Evolutionary conservation across 345 rosid species (phyloP).

Genomic region (Euclidium syriacum): DNA sequence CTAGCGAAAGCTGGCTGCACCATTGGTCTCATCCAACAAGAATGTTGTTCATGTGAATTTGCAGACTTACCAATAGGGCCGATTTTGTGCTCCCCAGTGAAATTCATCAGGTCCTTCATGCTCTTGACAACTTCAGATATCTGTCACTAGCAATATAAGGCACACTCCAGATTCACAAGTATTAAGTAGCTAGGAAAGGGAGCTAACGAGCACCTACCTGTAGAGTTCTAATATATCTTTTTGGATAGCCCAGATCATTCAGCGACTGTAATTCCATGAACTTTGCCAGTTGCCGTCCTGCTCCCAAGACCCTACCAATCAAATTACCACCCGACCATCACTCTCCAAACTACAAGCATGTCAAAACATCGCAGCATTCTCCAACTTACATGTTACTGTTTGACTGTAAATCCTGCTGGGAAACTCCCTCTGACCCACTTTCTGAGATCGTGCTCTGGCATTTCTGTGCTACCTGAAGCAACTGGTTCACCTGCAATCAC

Average conservation of each 20-base stretch:
- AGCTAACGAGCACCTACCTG: slow-evolving; percentile 73
- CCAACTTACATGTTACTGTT: slow-evolving; percentile 79
- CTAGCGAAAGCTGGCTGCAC: not conserved
- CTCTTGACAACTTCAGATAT: slow-evolving; percentile 92
- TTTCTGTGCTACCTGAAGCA: slow-evolving; percentile 84
- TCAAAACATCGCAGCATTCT: no score
- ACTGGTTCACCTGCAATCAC: slow-evolving; percentile 69
- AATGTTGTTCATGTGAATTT: not conserved
- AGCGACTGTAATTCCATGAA: slow-evolving; percentile 68
- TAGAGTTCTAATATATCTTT: slow-evolving; percentile 82
- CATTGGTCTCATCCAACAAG: not conserved
- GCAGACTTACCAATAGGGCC: slow-evolving; percentile 73
- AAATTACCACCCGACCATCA: slow-evolving; percentile 1
- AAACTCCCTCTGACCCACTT: slow-evolving; percentile 77
- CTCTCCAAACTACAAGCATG: no score
- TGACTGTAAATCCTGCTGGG: slow-evolving; percentile 80
- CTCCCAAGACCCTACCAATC: slow-evolving; percentile 64
- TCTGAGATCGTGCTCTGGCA: slow-evolving; percentile 88
- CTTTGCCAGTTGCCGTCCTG: slow-evolving; percentile 78
- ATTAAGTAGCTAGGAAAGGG: not conserved
- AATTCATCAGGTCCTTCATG: slow-evolving; percentile 91
- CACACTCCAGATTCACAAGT: slow-evolving; percentile 1
- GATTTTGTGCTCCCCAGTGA: slow-evolving; percentile 58
- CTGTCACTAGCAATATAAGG: slow-evolving; percentile 42
- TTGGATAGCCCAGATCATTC: slow-evolving; percentile 82